phyloP scores from a whole-genome alignment of 2,329 filamentous ascomycete genomes.

The Taxawa tesnikishii region DNA sequence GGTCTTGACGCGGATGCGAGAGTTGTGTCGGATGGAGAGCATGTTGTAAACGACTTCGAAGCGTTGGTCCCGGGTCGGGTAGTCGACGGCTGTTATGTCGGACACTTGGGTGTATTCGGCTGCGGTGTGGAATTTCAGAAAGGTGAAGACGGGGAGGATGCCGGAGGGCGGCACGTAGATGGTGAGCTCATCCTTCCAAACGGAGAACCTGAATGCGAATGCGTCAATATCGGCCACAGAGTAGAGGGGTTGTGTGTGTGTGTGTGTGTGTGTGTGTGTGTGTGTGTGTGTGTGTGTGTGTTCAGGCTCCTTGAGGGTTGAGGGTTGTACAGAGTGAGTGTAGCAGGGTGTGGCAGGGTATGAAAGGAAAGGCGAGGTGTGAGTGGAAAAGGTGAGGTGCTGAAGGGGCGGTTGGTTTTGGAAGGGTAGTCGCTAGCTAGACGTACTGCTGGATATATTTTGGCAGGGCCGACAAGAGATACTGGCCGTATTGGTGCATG shows the following conservation, averaged over 20 bases:
- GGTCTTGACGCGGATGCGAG: conserved; percentile 93
- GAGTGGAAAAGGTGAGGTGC: neutral
- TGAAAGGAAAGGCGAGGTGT: neutral
- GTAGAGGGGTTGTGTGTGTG: neutral
- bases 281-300: too few relatives aligned
- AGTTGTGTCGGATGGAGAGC: conserved; percentile 90
- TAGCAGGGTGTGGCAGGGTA: too few relatives aligned
- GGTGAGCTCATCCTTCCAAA: conserved; percentile 98
- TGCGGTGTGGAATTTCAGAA: conserved; percentile 94
- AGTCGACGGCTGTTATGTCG: conserved; percentile 90
- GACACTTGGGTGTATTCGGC: conserved; percentile 92
- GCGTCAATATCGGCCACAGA: neutral
- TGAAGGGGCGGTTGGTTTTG: neutral
- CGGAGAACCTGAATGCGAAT: conserved; percentile 59
- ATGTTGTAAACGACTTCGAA: conserved; percentile 99
- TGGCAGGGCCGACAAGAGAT: conserved; percentile 90
- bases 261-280: too few relatives aligned
- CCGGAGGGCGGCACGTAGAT: conserved; percentile 64
- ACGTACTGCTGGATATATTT: conserved; percentile 86
- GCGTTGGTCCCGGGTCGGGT: conserved; percentile 84
- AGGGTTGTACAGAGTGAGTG: too few relatives aligned
- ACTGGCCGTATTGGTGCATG: conserved; percentile 89
- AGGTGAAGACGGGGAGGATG: conserved; percentile 81
- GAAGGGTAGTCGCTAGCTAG: neutral
- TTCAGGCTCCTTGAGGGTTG: too few relatives aligned